phyloP scores from a whole-genome alignment of 192 early-diverging fungal genomes.

The Coemansia guatemalensis region DNA sequence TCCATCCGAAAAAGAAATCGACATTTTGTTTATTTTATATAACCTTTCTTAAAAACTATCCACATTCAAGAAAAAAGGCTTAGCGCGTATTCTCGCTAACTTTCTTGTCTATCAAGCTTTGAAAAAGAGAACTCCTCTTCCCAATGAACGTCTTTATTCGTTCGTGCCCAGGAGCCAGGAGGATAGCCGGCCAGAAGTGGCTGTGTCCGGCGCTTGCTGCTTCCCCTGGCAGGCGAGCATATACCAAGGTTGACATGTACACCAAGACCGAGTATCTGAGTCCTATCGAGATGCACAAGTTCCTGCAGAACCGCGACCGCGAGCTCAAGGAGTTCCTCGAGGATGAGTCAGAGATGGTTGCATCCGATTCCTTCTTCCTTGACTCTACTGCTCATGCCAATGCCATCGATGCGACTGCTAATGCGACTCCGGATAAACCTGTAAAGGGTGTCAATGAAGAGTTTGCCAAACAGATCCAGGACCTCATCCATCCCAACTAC shows the following conservation, averaged over 20 bases:
- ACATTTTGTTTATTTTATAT: neutral
- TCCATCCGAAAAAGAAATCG: too few relatives aligned
- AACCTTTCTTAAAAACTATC: neutral
- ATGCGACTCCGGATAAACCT: neutral
- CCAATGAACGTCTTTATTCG: too few relatives aligned
- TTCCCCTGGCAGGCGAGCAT: conserved; percentile 2
- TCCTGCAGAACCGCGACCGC: conserved; percentile 26
- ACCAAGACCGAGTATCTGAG: conserved; percentile 23
- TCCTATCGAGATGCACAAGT: conserved; percentile 41
- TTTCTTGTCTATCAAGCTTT: too few relatives aligned
- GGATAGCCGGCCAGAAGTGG: too few relatives aligned
- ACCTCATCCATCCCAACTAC: conserved; percentile 32
- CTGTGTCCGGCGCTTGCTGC: too few relatives aligned
- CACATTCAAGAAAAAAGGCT: neutral
- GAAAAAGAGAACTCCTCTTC: too few relatives aligned
- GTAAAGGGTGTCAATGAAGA: conserved; percentile 36
- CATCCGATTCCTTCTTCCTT: conserved; percentile 29
- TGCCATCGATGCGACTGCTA: neutral
- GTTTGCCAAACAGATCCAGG: conserved; percentile 46
- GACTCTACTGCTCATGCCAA: conserved; percentile 5
- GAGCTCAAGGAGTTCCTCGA: conserved; percentile 34
- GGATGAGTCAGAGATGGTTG: conserved; percentile 38
- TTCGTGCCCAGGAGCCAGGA: too few relatives aligned
- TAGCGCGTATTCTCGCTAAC: too few relatives aligned
- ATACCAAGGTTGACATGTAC: conserved; percentile 26